phyloP scores from a whole-genome alignment of 2,329 filamentous ascomycete species.

The Exutisphaerella laricina region DNA sequence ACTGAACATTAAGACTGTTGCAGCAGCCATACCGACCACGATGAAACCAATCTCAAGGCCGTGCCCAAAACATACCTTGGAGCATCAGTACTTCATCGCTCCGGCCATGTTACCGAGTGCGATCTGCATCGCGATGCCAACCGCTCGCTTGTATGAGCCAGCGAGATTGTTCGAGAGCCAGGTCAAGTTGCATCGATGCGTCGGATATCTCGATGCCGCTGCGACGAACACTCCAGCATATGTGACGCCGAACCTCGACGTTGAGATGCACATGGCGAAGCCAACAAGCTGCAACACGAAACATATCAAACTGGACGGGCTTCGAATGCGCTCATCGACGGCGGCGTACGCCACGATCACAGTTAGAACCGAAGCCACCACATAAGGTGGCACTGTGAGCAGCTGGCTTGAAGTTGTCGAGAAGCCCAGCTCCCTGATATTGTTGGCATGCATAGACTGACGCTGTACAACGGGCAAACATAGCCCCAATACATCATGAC shows the following conservation, averaged over 20 bases:
- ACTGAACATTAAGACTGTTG: slow-evolving; percentile 41
- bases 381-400: slow-evolving; percentile 35
- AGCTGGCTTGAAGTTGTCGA: slow-evolving; percentile 5
- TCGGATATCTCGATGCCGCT: slow-evolving; percentile 20
- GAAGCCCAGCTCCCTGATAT: slow-evolving; percentile 7
- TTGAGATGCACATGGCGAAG: slow-evolving; percentile 22
- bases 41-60: slow-evolving; percentile 49
- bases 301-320: slow-evolving; percentile 24
- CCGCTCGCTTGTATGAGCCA: slow-evolving; percentile 49
- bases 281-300: slow-evolving; percentile 23
- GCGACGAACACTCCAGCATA: slow-evolving; percentile 31
- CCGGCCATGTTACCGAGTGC: slow-evolving; percentile 46
- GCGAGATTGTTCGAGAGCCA: slow-evolving; percentile 44
- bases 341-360: slow-evolving; percentile 23
- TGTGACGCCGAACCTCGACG: slow-evolving; percentile 16
- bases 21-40: slow-evolving; percentile 41
- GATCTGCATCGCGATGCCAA: slow-evolving; percentile 47
- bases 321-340: slow-evolving; percentile 24
- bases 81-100: slow-evolving; percentile 48
- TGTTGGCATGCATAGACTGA: slow-evolving; percentile 29
- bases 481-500: slow-evolving; percentile 45
- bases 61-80: slow-evolving; percentile 49
- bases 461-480: slow-evolving; percentile 42
- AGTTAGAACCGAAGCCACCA: slow-evolving; percentile 23
- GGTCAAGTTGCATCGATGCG: slow-evolving; percentile 17